Base-by-base conservation (phyloP, 768 basidiomycete genomes). In the Pleurotus sapidus region DNA sequence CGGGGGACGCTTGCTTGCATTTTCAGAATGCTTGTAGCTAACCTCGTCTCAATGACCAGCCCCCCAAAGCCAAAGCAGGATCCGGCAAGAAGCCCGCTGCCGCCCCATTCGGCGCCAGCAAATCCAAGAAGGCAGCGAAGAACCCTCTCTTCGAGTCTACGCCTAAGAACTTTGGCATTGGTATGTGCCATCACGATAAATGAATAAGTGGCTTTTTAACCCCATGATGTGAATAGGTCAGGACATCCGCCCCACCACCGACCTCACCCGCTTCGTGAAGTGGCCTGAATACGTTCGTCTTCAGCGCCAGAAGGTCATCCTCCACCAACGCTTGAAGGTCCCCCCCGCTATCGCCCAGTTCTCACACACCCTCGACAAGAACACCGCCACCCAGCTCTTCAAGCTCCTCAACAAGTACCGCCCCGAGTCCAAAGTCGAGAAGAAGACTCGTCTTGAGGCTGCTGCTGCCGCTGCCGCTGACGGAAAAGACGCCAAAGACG, bases 261-360 rank as follows among this genome's bases (percentile, higher is more conserved):
- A 98, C 76, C 76, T 98, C 63, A 96, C 93, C 58, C 92, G 95
- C 72, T 98, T 98, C 79, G 92, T 98, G 78, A 98, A 97, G 75
- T 99, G 96, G 96, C 96, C 96, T 65, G 93, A 95, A 79, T 98
- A 98, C 70, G 86, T 98, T 65, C 93, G 95, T 69, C 89, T 98
- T 46, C 96, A 98, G 71, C 88, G 96, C 71, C 95, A 98, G 77
- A 98, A 98, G 80, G 93, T 98, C 68, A 96, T 98, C 77, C 88
- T 98, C 59, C 80, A 91, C 84, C 94, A 98, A 78, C 93, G 96
- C 67, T 82, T 98, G 65, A 98, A 98, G 84, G 95, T 97, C 24
- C 96, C 96, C 63, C 96, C 96, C 40, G 93, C 96, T 65, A 95
- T 99, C 66, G 92, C 95, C 48, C 96, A 99, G 73, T 98, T 98